phyloP scores from a whole-genome alignment of 768 basidiomycete species.

The Agrocybe praecox region DNA sequence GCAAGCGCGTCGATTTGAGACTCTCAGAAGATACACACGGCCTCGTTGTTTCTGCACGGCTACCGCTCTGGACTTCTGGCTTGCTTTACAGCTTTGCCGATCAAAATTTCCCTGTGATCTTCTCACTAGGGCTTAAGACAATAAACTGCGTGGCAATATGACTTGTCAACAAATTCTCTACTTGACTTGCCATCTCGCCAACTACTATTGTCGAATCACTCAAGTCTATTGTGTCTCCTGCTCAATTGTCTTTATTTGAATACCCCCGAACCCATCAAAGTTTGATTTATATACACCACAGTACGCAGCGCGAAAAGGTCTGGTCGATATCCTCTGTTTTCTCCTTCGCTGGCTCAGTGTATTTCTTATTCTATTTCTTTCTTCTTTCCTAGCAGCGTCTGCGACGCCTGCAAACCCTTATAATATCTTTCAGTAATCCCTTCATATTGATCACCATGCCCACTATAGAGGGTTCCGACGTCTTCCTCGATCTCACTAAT shows the following conservation, averaged over 20 bases:
- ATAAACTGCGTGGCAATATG: conserved; percentile 28
- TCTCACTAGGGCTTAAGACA: conserved; percentile 30
- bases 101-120: conserved; percentile 20
- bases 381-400: conserved; percentile 29
- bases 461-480: conserved; percentile 60
- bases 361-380: conserved; percentile 16
- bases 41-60: conserved; percentile 37
- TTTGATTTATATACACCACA: neutral
- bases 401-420: conserved; percentile 27
- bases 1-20: neutral
- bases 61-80: conserved; percentile 16
- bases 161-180: conserved; percentile 16
- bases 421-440: conserved; percentile 1
- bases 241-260: conserved; percentile 7
- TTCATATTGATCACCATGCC: conserved; percentile 47
- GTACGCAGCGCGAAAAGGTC: conserved; percentile 1
- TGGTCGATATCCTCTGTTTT: conserved; percentile 5
- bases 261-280: neutral
- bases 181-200: too few relatives aligned
- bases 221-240: neutral
- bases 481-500: conserved; percentile 70
- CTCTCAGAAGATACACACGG: conserved; percentile 11
- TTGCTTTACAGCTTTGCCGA: conserved; percentile 9
- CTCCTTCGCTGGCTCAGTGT: conserved; percentile 3
- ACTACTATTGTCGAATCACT: too few relatives aligned